These are phyloP conservation scores for Nakazawaea peltata DNA, from an alignment of 805 yeast species.

Conservation along the genomic window DNA sequence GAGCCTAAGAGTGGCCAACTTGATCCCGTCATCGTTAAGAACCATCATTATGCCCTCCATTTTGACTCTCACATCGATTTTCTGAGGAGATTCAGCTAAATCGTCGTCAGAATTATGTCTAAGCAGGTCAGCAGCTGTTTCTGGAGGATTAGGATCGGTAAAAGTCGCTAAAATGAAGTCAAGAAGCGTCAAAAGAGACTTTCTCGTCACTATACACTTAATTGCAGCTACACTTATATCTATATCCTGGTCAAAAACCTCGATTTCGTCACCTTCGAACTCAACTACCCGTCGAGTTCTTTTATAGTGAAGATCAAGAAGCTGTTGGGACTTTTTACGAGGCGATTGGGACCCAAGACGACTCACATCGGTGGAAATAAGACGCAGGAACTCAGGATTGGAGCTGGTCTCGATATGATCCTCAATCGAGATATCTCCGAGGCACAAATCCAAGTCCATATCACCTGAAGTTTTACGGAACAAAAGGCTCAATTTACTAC, in stretches of 20 bases:
- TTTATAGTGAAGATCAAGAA: constrained; percentile 52
- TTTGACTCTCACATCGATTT: constrained; percentile 58
- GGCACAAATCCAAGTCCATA: constrained; percentile 56
- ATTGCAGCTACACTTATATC: constrained; percentile 71
- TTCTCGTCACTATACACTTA: constrained; percentile 65
- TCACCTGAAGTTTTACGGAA: constrained; percentile 51
- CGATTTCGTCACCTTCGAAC: constrained; percentile 45
- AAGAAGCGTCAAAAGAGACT: constrained; percentile 66
- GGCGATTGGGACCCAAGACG: background rate
- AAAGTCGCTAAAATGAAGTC: constrained; percentile 83
- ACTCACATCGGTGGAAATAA: constrained; percentile 50
- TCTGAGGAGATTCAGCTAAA: constrained; percentile 58
- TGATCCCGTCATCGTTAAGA: constrained; percentile 75
- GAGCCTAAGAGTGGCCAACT: constrained; percentile 70
- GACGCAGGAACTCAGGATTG: constrained; percentile 53
- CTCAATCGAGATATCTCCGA: constrained; percentile 61
- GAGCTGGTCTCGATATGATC: constrained; percentile 66
- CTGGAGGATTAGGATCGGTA: constrained; percentile 69
- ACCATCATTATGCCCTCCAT: constrained; percentile 69
- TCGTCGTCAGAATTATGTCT: constrained; percentile 59
- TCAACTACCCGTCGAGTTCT: constrained; percentile 54
- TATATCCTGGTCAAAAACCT: constrained; percentile 71
- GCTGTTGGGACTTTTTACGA: constrained; percentile 28
- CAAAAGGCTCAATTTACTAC: constrained; percentile 54
- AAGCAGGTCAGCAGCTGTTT: constrained; percentile 61